Evolutionary conservation across 257 asterid genomes (phyloP).

Genomic region (Jaltomata sinuosa): DNA sequence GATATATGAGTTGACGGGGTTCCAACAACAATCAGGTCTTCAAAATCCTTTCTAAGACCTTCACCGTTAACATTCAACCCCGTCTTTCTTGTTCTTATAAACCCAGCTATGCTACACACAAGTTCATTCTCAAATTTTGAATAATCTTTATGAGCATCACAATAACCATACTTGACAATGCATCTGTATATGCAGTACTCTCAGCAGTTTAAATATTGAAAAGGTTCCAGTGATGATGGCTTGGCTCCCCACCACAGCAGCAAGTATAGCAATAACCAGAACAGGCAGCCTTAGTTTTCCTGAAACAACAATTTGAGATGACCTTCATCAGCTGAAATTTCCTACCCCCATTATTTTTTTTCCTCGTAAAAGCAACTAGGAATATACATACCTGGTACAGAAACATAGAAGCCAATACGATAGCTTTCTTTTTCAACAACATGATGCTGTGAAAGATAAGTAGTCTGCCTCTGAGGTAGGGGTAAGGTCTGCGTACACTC

Average conservation of each 20-base stretch:
- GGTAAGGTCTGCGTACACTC: too few species aligned
- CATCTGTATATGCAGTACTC: constrained; percentile 68
- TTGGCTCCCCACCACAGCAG: too few species aligned
- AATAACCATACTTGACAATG: constrained; percentile 82
- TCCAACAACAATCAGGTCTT: too few species aligned
- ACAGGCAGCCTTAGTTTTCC: constrained; percentile 76
- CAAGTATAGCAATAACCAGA: constrained; percentile 58
- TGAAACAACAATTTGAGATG: not conserved
- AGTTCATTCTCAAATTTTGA: constrained; percentile 65
- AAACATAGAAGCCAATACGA: constrained; percentile 71
- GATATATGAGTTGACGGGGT: too few species aligned
- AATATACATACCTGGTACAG: constrained; percentile 67
- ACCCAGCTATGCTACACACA: constrained; percentile 74
- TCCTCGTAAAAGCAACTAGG: not conserved
- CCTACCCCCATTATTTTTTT: not conserved
- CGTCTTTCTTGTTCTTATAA: constrained; percentile 35
- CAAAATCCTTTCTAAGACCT: too few species aligned
- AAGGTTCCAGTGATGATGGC: too few species aligned
- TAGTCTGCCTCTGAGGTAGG: constrained; percentile 98
- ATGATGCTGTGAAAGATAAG: constrained; percentile 77
- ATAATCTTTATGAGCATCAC: constrained; percentile 75
- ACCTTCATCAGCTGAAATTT: not conserved
- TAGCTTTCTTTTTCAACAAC: constrained; percentile 16
- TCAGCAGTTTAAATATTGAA: too few species aligned
- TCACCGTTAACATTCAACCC: constrained; percentile 6